A percentile compares a stretch with the other conserved stretches of the same genome.
Evolutionary conservation across 768 basidiomycete species (phyloP).

Genomic region (Mycena venus): DNA sequence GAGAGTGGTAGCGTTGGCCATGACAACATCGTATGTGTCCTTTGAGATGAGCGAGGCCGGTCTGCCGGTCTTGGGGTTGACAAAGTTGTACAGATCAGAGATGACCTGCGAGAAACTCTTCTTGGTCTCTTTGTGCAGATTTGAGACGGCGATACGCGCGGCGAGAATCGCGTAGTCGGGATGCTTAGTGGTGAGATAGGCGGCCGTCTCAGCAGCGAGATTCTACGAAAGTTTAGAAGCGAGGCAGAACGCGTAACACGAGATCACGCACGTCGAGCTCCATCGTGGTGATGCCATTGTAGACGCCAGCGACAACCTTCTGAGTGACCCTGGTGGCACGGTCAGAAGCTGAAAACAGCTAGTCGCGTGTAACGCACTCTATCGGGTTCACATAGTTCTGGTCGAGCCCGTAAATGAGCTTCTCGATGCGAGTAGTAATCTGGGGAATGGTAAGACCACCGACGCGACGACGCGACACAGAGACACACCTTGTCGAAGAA

Average conservation of each 20-base stretch:
- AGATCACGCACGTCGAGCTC: conserved; percentile 88
- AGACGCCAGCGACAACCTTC: conserved; percentile 94
- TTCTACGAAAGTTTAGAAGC: conserved; percentile 89
- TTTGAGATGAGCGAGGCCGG: conserved; percentile 93
- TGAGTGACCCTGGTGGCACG: conserved; percentile 77
- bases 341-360: background rate
- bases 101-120: conserved; percentile 96
- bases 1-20: conserved; percentile 82
- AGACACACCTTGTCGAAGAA: conserved; percentile 90
- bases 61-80: conserved; percentile 95
- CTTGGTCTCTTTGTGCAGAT: conserved; percentile 99
- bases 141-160: conserved; percentile 99
- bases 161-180: conserved; percentile 99
- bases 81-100: conserved; percentile 90
- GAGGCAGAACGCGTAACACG: background rate
- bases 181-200: conserved; percentile 96
- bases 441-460: conserved; percentile 44
- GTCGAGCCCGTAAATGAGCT: conserved; percentile 97
- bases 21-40: conserved; percentile 86
- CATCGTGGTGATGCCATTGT: conserved; percentile 95
- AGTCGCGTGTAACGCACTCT: conserved; percentile 66
- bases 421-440: conserved; percentile 90
- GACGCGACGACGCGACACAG: conserved; percentile 28
- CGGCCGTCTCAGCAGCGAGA: conserved; percentile 96
- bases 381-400: conserved; percentile 93